Percentiles rank a stretch among this genome's conserved stretches.
Evolutionary conservation across 257 asterid genomes (phyloP).

Genomic region (Thymus mandschuricus): DNA sequence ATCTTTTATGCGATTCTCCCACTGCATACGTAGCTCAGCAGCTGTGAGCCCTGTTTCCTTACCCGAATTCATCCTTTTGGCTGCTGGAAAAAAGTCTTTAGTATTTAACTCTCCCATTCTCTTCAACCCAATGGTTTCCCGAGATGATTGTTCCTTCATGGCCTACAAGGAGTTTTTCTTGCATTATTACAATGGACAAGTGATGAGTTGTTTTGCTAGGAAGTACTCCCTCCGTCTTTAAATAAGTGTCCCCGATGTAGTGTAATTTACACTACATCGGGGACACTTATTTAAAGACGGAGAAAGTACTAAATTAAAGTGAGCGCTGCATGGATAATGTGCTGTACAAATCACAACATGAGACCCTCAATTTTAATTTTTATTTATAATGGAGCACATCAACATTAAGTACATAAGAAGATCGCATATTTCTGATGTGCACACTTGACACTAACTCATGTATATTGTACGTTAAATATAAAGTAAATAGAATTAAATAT

Average conservation of each 20-base stretch:
- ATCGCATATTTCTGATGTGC: no score
- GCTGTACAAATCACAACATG: no score
- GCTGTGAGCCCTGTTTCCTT: conserved; percentile 48
- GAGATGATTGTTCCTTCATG: conserved; percentile 35
- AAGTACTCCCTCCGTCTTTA: no score
- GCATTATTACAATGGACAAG: conserved; percentile 5
- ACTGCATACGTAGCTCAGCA: conserved; percentile 55
- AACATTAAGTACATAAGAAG: neutral
- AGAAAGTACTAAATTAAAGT: neutral
- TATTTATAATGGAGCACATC: neutral
- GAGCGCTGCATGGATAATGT: no score
- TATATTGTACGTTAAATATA: no score
- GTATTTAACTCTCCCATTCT: conserved; percentile 70
- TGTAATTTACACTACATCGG: no score
- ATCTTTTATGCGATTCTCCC: conserved; percentile 72
- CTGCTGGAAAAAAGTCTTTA: conserved; percentile 61
- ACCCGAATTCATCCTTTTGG: conserved; percentile 49
- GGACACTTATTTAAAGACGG: no score
- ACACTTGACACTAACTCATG: no score
- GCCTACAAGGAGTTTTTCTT: conserved; percentile 35
- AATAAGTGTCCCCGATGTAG: no score
- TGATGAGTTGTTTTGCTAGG: no score
- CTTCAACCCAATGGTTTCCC: conserved; percentile 59
- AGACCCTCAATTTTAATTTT: neutral
- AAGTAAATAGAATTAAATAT: no score